Conservation (phyloP, 805 yeast genomes). For the Limtongozyma cylindracea region DNA sequence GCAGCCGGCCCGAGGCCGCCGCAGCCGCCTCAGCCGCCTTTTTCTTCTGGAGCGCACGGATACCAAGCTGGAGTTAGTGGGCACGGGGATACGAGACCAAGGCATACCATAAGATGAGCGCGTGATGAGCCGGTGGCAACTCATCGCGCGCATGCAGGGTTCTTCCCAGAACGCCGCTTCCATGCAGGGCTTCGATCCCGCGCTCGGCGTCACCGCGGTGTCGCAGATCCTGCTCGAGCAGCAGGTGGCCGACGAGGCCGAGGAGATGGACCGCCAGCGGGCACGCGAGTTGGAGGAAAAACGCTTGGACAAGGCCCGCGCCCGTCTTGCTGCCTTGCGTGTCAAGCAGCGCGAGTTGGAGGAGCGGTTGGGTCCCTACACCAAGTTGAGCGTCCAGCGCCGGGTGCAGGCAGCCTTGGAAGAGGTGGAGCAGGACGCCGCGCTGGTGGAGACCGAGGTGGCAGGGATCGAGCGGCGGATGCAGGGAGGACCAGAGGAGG, state of each 20-base stretch:
- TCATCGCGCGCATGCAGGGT: too few species aligned
- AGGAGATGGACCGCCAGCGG: too few species aligned
- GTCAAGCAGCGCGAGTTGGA: constrained; percentile 20
- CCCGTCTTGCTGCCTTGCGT: constrained; percentile 16
- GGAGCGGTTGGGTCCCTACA: constrained; percentile 20
- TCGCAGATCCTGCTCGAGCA: too few species aligned
- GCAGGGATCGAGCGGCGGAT: constrained; percentile 3
- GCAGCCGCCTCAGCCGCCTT: constrained; percentile 13
- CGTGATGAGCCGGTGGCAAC: too few species aligned
- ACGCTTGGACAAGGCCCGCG: constrained; percentile 42
- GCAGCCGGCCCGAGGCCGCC: constrained; percentile 7
- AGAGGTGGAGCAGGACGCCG: constrained; percentile 20
- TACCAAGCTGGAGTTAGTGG: constrained; percentile 17
- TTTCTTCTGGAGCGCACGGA: constrained; percentile 31
- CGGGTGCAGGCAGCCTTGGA: constrained; percentile 25
- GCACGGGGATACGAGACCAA: too few species aligned
- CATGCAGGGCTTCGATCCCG: too few species aligned
- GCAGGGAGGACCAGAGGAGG: too few species aligned
- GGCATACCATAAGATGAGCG: too few species aligned
- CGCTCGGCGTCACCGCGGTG: too few species aligned
- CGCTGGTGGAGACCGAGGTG: constrained; percentile 10
- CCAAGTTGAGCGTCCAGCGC: constrained; percentile 41
- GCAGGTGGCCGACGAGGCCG: too few species aligned
- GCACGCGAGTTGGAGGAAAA: constrained; percentile 50
- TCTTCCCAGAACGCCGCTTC: too few species aligned